Conservation (phyloP, 768 basidiomycete species). For the Suillus discolor region DNA sequence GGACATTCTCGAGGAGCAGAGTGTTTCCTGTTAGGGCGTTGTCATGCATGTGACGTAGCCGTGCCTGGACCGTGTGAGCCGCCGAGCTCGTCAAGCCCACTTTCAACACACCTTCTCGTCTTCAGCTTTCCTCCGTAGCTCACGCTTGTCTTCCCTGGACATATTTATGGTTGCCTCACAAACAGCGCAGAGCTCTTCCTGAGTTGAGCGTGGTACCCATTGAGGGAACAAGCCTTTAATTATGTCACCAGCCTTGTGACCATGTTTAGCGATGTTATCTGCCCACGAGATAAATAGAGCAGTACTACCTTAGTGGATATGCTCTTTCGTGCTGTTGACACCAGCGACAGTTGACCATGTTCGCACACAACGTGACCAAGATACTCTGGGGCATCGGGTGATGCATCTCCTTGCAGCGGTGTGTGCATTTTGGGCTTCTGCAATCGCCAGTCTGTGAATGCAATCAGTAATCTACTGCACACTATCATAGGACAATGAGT, state of each 20-base stretch:
- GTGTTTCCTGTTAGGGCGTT: conserved; percentile 49
- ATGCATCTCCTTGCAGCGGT: conserved; percentile 56
- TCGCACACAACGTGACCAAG: conserved; percentile 67
- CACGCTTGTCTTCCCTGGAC: conserved; percentile 63
- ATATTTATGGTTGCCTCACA: conserved; percentile 60
- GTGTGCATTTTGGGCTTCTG: conserved; percentile 78
- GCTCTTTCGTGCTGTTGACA: conserved; percentile 54
- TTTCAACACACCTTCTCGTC: conserved; percentile 66
- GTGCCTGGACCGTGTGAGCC: conserved; percentile 46
- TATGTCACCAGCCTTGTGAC: conserved; percentile 54
- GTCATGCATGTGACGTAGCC: conserved; percentile 64
- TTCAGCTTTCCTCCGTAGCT: conserved; percentile 66
- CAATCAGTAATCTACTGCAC: conserved; percentile 9
- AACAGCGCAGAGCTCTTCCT: conserved; percentile 57
- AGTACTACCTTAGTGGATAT: conserved; percentile 59
- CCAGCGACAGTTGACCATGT: conserved; percentile 64
- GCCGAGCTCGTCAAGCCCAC: conserved; percentile 8
- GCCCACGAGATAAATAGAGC: conserved; percentile 12
- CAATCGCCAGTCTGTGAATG: conserved; percentile 67
- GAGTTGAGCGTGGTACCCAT: conserved; percentile 60
- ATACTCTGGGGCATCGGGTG: conserved; percentile 64
- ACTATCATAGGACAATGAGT: conserved; percentile 16
- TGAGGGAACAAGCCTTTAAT: conserved; percentile 61
- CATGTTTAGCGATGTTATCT: conserved; percentile 12
- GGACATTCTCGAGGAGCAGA: conserved; percentile 47